phyloP scores from a whole-genome alignment of 495 filamentous ascomycete genomes.

The Pseudoneurospora amorphoporcata region DNA sequence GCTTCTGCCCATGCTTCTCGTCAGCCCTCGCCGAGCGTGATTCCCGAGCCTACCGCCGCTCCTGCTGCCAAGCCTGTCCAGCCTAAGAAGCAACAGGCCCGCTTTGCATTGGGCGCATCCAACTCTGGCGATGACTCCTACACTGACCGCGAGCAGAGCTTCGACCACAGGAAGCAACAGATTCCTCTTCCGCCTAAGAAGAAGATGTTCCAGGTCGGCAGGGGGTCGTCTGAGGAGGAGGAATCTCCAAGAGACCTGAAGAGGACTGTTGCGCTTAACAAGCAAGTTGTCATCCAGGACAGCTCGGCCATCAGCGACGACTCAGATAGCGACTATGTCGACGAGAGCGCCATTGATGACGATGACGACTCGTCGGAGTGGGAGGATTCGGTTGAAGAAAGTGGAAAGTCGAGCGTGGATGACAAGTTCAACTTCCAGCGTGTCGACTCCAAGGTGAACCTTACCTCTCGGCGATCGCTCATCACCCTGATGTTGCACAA shows the following conservation, averaged over 20 bases:
- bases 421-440: conserved; percentile 75
- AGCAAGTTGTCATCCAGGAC: conserved; percentile 57
- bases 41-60: conserved; percentile 34
- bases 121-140: conserved; percentile 34
- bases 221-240: conserved; percentile 70
- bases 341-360: conserved; percentile 79
- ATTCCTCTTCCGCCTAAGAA: conserved; percentile 42
- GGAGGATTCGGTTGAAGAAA: conserved; percentile 90
- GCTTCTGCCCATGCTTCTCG: conserved; percentile 18
- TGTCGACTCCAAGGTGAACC: conserved; percentile 78
- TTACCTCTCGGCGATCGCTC: conserved; percentile 77
- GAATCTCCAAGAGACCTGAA: conserved; percentile 61
- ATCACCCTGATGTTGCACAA: conserved; percentile 79
- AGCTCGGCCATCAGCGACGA: conserved; percentile 55
- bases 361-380: conserved; percentile 81
- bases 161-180: conserved; percentile 39
- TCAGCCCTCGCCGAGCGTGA: conserved; percentile 17
- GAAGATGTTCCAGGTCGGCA: conserved; percentile 70
- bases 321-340: conserved; percentile 60
- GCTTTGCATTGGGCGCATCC: conserved; percentile 48
- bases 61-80: conserved; percentile 39
- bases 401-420: conserved; percentile 67
- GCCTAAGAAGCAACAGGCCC: conserved; percentile 38
- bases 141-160: conserved; percentile 30
- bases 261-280: conserved; percentile 80